phyloP scores from a whole-genome alignment of 352 stramenopile genomes.

The Aphanomyces astaci region DNA sequence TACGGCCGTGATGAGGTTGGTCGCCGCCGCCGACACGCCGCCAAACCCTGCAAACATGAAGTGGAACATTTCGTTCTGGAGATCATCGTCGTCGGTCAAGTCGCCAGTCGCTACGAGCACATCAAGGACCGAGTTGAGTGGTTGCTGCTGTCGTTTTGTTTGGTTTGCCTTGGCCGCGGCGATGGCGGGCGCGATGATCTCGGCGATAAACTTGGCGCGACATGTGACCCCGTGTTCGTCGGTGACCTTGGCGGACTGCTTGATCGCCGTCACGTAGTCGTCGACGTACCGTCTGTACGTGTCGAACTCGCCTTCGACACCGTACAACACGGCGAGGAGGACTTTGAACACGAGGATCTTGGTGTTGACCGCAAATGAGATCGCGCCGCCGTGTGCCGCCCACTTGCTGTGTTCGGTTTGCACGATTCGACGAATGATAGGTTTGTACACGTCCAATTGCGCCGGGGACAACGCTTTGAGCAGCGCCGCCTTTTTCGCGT shows the following conservation, averaged over 20 bases:
- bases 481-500: background rate
- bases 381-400: conserved; percentile 10
- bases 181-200: conserved; percentile 6
- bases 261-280: background rate
- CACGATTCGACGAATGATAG: conserved; percentile 5
- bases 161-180: background rate
- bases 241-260: background rate
- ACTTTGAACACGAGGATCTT: conserved; percentile 13
- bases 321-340: conserved; percentile 8
- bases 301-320: conserved; percentile 12
- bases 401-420: conserved; percentile 12
- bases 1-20: conserved; percentile 8
- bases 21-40: background rate
- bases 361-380: conserved; percentile 1
- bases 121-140: background rate
- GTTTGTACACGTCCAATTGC: conserved; percentile 1
- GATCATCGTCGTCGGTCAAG: background rate
- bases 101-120: background rate
- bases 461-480: background rate
- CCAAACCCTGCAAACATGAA: conserved; percentile 16
- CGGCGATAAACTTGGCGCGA: background rate
- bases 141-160: background rate
- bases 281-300: background rate
- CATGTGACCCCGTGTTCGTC: background rate
- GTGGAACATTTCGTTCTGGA: conserved; percentile 5